A percentile compares a stretch with the other conserved stretches of the same genome.
Conservation (phyloP, 2,329 filamentous ascomycete genomes). For the Atkinsonella texensis region DNA sequence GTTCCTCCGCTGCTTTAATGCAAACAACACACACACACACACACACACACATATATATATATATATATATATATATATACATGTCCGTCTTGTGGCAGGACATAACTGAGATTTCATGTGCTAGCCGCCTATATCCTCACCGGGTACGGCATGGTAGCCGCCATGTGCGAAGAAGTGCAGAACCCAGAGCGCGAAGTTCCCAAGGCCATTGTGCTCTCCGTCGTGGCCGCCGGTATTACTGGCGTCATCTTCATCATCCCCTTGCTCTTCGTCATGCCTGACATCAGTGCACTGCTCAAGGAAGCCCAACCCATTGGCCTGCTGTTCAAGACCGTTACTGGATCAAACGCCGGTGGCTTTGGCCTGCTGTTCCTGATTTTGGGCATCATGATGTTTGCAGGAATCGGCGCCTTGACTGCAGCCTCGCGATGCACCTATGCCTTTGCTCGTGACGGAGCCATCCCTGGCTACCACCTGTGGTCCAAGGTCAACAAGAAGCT, state of each 20-base stretch:
- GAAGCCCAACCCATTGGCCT: conserved; percentile 65
- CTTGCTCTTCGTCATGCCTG: conserved; percentile 63
- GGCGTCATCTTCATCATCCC: conserved; percentile 56
- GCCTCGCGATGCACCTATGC: conserved; percentile 65
- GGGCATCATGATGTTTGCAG: conserved; percentile 66
- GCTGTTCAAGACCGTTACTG: conserved; percentile 65
- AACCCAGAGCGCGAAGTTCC: conserved; percentile 49
- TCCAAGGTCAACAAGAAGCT: conserved; percentile 50
- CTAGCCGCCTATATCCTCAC: conserved; percentile 27
- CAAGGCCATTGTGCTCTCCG: conserved; percentile 55
- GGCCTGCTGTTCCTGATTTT: conserved; percentile 64
- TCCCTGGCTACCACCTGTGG: conserved; percentile 58
- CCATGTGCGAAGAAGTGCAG: conserved; percentile 51
- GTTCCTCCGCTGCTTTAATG: too few species aligned
- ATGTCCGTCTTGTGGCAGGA: too few species aligned
- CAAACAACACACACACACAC: too few species aligned
- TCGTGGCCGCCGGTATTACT: conserved; percentile 51
- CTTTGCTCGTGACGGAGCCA: conserved; percentile 63
- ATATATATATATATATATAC: too few species aligned
- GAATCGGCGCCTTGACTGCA: conserved; percentile 62
- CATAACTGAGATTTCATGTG: too few species aligned
- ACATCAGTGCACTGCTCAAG: conserved; percentile 48
- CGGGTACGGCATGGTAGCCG: conserved; percentile 40
- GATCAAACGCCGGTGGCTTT: conserved; percentile 61
- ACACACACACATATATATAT: too few species aligned